A percentile compares a stretch with the other conserved stretches of the same genome.
Conservation (phyloP, 148 eudicot genomes). For the Rhododendron mucronatum region DNA sequence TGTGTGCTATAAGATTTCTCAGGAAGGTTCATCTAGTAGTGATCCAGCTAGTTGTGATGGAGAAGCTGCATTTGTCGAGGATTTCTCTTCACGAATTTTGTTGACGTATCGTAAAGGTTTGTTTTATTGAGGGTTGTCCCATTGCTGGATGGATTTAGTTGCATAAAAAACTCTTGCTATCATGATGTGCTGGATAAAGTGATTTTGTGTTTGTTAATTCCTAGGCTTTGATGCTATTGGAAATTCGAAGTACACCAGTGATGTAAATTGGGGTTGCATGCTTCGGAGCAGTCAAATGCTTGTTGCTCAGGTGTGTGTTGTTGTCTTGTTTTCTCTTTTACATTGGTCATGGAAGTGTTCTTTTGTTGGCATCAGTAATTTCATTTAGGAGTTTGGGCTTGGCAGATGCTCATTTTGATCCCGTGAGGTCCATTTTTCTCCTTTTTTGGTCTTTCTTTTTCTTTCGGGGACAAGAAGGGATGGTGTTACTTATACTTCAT, state of each 20-base stretch:
- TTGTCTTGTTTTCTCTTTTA: neutral
- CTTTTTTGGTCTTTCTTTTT: neutral
- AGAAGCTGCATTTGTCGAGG: constrained; percentile 79
- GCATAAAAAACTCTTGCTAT: neutral
- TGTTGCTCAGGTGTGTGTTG: constrained; percentile 65
- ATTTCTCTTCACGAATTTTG: constrained; percentile 82
- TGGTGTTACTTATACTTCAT: neutral
- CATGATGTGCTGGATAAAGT: constrained; percentile 3
- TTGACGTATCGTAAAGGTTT: constrained; percentile 89
- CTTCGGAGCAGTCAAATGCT: constrained; percentile 99
- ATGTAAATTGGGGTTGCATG: constrained; percentile 97
- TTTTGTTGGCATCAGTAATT: neutral
- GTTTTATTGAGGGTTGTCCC: neutral
- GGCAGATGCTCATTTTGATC: constrained; percentile 7
- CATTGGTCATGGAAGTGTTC: neutral
- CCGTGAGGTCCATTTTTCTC: neutral
- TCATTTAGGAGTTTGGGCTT: neutral
- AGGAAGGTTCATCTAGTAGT: constrained; percentile 43
- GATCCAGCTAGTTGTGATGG: constrained; percentile 55
- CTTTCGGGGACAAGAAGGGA: neutral
- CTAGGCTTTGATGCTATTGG: constrained; percentile 81
- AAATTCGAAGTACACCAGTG: constrained; percentile 88
- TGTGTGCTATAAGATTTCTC: constrained; percentile 56
- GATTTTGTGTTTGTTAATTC: constrained; percentile 7
- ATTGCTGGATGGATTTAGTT: neutral